phyloP scores from a whole-genome alignment of 2,329 filamentous ascomycete genomes.

The Cladosporium sp. region DNA sequence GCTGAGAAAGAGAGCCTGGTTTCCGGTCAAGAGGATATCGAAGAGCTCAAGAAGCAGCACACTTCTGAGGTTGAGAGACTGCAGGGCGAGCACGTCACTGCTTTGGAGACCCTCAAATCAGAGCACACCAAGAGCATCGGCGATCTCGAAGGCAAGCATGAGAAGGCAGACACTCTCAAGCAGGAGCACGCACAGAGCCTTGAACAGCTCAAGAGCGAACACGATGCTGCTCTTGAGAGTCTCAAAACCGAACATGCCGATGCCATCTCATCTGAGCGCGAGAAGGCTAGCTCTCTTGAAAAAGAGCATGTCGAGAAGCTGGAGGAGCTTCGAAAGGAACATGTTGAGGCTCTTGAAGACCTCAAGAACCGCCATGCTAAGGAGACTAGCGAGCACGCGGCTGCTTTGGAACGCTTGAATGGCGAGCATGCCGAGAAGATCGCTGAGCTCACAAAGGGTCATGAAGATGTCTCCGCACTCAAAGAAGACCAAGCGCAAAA shows the following conservation, averaged over 20 bases:
- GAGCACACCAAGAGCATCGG: conserved; percentile 4
- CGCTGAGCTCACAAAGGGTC: background rate
- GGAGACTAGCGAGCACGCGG: conserved; percentile 1
- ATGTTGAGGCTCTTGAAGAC: background rate
- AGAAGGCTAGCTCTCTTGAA: conserved; percentile 13
- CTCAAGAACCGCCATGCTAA: conserved; percentile 4
- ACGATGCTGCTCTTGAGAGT: conserved; percentile 13
- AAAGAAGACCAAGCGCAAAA: conserved; percentile 11
- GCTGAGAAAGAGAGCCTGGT: background rate
- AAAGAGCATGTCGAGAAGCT: background rate
- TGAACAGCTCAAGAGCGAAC: background rate
- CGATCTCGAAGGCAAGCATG: background rate
- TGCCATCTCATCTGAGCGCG: conserved; percentile 9
- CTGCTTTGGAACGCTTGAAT: background rate
- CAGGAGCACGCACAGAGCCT: conserved; percentile 16
- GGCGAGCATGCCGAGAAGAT: conserved; percentile 8
- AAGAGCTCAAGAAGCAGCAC: conserved; percentile 19
- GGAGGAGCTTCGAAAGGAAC: background rate
- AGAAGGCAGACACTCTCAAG: conserved; percentile 13
- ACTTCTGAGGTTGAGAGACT: conserved; percentile 6
- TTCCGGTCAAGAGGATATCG: conserved; percentile 12
- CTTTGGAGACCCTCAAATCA: background rate
- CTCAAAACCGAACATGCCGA: conserved; percentile 20
- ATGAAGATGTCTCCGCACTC: conserved; percentile 2
- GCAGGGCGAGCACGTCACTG: conserved; percentile 12